Evolutionary conservation across 768 basidiomycete genomes (phyloP).

Genomic region (Mycena chlorophos): DNA sequence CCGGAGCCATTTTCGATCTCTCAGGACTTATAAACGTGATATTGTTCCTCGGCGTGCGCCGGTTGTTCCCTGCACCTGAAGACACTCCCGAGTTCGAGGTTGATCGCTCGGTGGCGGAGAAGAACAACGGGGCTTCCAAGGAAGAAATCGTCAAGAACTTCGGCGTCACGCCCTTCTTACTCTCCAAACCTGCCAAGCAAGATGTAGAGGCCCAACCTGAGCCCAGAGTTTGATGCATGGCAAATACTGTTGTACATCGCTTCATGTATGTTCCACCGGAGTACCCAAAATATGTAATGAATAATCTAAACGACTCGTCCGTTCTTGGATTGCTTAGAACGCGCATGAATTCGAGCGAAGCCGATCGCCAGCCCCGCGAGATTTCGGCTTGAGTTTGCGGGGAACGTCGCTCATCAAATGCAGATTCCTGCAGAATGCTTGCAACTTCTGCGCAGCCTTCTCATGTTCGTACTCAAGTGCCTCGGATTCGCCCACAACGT

Average conservation of each 20-base stretch:
- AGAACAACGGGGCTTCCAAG: background rate
- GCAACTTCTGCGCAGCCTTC: constrained; percentile 44
- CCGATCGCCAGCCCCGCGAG: constrained; percentile 11
- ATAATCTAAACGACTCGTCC: no score
- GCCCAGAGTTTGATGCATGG: no score
- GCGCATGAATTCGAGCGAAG: constrained; percentile 20
- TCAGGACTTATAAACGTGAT: constrained; percentile 32
- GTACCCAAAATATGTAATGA: no score
- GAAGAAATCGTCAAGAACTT: constrained; percentile 12
- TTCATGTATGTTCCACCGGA: no score
- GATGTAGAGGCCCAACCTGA: background rate
- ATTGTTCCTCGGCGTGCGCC: constrained; percentile 29
- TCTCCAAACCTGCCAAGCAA: background rate
- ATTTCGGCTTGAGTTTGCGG: constrained; percentile 12
- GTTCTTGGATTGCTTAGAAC: constrained; percentile 3
- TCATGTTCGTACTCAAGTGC: constrained; percentile 36
- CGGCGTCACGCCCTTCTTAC: constrained; percentile 25
- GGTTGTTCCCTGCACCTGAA: constrained; percentile 25
- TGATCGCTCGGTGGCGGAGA: constrained; percentile 12
- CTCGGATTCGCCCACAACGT: constrained; percentile 39
- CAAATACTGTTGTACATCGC: no score
- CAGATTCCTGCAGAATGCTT: constrained; percentile 52
- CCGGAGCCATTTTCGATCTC: constrained; percentile 25
- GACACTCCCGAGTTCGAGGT: constrained; percentile 27
- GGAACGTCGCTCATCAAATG: constrained; percentile 40